Evolutionary conservation across 1,139 yeast species (phyloP).

Genomic region (Pneumocystis wakefieldiae): DNA sequence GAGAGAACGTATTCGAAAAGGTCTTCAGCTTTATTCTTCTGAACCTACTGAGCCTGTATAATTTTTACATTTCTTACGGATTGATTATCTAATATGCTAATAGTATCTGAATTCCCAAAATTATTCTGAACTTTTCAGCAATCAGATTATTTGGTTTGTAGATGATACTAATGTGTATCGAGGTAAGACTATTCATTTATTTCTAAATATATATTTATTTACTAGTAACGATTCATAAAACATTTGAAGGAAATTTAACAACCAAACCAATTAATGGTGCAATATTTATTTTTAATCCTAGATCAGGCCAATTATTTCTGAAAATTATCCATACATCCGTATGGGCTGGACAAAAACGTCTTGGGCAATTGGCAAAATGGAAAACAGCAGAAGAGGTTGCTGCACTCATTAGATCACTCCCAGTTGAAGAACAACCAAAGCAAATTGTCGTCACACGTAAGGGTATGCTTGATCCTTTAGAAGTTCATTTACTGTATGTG

Average conservation of each 20-base stretch:
- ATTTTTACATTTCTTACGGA: neutral
- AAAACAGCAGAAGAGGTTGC: constrained; percentile 97
- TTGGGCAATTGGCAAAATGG: constrained; percentile 93
- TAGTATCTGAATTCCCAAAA: constrained; percentile 66
- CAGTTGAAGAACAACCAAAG: constrained; percentile 87
- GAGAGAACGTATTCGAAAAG: constrained; percentile 86
- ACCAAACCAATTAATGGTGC: constrained; percentile 93
- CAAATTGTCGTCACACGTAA: constrained; percentile 81
- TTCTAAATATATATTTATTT: constrained; percentile 67
- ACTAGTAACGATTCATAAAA: constrained; percentile 70
- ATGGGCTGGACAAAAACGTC: constrained; percentile 93
- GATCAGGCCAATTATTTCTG: constrained; percentile 74
- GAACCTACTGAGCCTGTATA: constrained; percentile 69
- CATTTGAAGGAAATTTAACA: constrained; percentile 83
- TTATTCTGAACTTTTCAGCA: constrained; percentile 76
- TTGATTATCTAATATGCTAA: neutral
- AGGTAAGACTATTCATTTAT: constrained; percentile 38
- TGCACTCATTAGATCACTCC: constrained; percentile 73
- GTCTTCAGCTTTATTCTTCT: constrained; percentile 80
- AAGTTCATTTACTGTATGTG: constrained; percentile 64
- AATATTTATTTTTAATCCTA: constrained; percentile 75
- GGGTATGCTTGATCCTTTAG: constrained; percentile 87
- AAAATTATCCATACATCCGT: constrained; percentile 87
- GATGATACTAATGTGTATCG: constrained; percentile 13
- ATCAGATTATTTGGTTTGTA: constrained; percentile 34